Conservation (phyloP, 2,329 filamentous ascomycete species). For the Westerdykella ornata region DNA sequence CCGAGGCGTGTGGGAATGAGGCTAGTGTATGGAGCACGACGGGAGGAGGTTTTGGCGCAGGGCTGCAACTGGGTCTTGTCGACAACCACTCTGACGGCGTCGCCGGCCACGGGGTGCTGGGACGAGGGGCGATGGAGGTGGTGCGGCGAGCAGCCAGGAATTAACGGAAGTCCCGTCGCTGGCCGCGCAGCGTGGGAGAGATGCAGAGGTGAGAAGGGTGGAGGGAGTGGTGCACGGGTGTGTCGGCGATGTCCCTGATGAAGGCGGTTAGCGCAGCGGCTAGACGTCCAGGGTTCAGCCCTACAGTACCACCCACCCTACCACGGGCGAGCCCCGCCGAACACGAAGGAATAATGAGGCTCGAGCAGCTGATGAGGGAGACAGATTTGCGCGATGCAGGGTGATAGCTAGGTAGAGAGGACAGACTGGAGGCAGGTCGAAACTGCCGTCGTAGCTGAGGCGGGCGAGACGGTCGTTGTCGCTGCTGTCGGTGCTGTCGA, state of each 20-base stretch:
- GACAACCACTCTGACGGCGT: neutral
- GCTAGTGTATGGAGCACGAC: neutral
- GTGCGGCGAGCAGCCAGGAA: neutral
- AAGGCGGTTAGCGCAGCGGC: neutral
- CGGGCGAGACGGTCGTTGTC: neutral
- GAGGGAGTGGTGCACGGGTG: neutral
- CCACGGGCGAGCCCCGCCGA: slow-evolving; percentile 1
- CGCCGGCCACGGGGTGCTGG: slow-evolving; percentile 2
- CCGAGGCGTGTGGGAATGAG: neutral
- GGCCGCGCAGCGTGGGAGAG: too few relatives aligned
- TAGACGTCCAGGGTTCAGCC: neutral
- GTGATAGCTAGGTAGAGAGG: too few relatives aligned
- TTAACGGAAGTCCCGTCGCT: too few relatives aligned
- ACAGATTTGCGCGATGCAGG: too few relatives aligned
- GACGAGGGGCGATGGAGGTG: neutral
- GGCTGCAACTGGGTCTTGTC: neutral
- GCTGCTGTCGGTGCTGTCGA: slow-evolving; percentile 9
- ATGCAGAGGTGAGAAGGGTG: too few relatives aligned
- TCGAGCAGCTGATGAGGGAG: neutral
- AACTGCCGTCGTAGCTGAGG: neutral
- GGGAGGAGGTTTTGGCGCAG: neutral
- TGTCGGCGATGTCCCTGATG: neutral
- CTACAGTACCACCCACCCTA: too few relatives aligned
- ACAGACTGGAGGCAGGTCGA: too few relatives aligned
- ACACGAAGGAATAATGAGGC: neutral